Evolutionary conservation across 768 basidiomycete species (phyloP).

Genomic region (Xerocomus potaroensis): DNA sequence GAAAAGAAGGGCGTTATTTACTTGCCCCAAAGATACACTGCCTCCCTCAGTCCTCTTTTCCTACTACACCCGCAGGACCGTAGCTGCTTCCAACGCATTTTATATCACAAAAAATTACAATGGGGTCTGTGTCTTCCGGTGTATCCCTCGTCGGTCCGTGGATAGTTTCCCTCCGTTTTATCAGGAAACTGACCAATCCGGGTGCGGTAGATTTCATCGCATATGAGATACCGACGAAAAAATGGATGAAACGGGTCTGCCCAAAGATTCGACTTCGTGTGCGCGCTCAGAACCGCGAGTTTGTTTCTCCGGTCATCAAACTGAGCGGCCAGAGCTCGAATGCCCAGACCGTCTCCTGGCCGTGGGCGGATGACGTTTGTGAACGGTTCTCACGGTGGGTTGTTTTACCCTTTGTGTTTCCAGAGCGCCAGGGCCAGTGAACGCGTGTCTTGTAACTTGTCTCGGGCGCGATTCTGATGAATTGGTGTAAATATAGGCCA

Average conservation of each 20-base stretch:
- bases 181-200: neutral
- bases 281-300: slow-evolving; percentile 1
- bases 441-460: neutral
- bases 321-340: slow-evolving; percentile 2
- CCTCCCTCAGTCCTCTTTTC: neutral
- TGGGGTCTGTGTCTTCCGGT: slow-evolving; percentile 9
- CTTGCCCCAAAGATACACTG: neutral
- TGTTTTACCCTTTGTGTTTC: neutral
- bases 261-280: slow-evolving; percentile 25
- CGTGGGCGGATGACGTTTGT: slow-evolving; percentile 10
- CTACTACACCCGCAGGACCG: neutral
- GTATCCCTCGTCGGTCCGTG: slow-evolving; percentile 19
- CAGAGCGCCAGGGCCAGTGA: neutral
- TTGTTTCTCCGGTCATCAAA: slow-evolving; percentile 16
- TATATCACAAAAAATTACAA: neutral
- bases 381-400: slow-evolving; percentile 15
- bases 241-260: slow-evolving; percentile 14
- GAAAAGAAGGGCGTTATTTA: slow-evolving; percentile 6
- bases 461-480: slow-evolving; percentile 1
- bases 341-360: slow-evolving; percentile 8
- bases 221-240: slow-evolving; percentile 18
- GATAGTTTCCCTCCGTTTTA: neutral
- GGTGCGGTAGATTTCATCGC: slow-evolving; percentile 20
- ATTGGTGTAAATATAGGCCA: slow-evolving; percentile 6
- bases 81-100: neutral